phyloP scores from a whole-genome alignment of 108 stramenopile species.

The Conticribra guillardii region DNA sequence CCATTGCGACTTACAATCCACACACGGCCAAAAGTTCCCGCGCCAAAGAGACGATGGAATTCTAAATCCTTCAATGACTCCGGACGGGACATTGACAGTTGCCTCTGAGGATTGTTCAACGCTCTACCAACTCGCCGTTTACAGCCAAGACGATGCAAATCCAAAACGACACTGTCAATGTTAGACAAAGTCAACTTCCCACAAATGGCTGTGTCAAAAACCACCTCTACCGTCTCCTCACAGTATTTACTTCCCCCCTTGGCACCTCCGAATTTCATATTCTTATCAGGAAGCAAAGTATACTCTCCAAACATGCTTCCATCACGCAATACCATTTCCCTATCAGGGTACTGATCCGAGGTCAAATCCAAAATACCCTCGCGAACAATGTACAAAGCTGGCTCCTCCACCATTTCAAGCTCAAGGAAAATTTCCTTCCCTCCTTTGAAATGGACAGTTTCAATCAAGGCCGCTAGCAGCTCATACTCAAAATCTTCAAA shows the following conservation, averaged over 20 bases:
- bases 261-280: slow-evolving; percentile 50
- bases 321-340: slow-evolving; percentile 41
- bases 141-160: slow-evolving; percentile 65
- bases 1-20: slow-evolving; percentile 59
- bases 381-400: slow-evolving; percentile 64
- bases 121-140: slow-evolving; percentile 14
- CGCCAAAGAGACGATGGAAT: slow-evolving; percentile 70
- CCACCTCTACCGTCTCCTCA: slow-evolving; percentile 35
- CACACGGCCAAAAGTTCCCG: slow-evolving; percentile 87
- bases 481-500: slow-evolving; percentile 60
- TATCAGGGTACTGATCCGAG: slow-evolving; percentile 60
- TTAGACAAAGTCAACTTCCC: slow-evolving; percentile 56
- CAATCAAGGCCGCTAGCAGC: slow-evolving; percentile 57
- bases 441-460: slow-evolving; percentile 44
- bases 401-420: slow-evolving; percentile 61
- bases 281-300: slow-evolving; percentile 39
- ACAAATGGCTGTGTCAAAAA: slow-evolving; percentile 40
- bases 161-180: slow-evolving; percentile 63
- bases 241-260: slow-evolving; percentile 43
- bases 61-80: slow-evolving; percentile 68
- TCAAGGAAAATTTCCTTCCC: slow-evolving; percentile 75
- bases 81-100: slow-evolving; percentile 71
- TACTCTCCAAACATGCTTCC: slow-evolving; percentile 48
- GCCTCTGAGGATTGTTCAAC: slow-evolving; percentile 25
- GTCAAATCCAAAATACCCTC: slow-evolving; percentile 47